Evolutionary conservation across 1,139 yeast species (phyloP), one percentile per base, ranked within the genome.

Genomic region (Taphrina flavorubra): DNA sequence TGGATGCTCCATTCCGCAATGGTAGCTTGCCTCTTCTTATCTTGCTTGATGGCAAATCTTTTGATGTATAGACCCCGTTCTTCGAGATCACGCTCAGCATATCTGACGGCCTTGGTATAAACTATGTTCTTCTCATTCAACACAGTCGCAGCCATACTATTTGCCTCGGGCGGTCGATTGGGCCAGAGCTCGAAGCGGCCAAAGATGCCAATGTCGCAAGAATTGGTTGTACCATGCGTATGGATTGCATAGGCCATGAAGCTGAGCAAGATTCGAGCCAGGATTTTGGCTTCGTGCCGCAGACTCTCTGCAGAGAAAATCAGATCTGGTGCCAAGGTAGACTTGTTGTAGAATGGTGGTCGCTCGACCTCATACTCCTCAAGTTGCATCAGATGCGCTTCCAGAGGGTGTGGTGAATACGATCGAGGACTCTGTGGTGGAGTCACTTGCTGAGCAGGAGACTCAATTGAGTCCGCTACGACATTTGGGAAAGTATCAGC

Each of bases 181-280:
- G 62, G 62, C 62, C 62, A 58, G 42, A 58, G 42, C 40, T 58
- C 62, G 42, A 58, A 58, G 14, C 62, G 62, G 13, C 53, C 62
- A 31, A 25, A 58, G 25, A 44, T 18, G 10, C 62, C 62, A 31
- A 58, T 58, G 25, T 44, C 51, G 18, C 62, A 58, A n/a, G 51
- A 42, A 46, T 58, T 58, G 18, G 62, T 58, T 8, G 62, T 58
- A 13, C 62, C 62, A 31, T 58, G 46, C 25, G 62, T 58, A 14
- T 42, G 42, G 25, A 58, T 58, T 11, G 62, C 62, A 6, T 58
- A 58, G 18, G 62, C 62, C 53, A 58, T 42, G 62, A 58, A 58
- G 42, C 62, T 58, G n/a, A 58, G 34, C 51, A 58, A 31, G 34
- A 58, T 58, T 31, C 46, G 42, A 18, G 62, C 62, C n/a, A 58